These are phyloP conservation scores for Zygosaccharomyces pseudobailii DNA, from an alignment of 1,139 yeast species.

Conservation along the genomic window DNA sequence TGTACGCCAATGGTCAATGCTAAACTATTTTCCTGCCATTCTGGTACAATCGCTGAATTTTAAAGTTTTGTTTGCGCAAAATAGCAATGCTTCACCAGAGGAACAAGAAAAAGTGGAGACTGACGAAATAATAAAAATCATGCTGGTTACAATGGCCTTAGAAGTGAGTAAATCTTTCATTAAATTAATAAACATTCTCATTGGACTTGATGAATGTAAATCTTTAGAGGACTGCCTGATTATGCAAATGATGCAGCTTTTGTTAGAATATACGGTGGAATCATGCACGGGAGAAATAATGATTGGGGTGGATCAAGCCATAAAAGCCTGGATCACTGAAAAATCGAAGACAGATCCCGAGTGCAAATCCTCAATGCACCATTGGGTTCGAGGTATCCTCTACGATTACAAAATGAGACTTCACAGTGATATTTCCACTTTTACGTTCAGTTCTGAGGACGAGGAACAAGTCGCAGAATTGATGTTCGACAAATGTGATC, in stretches of 20 bases:
- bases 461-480: slow-evolving; percentile 12
- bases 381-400: slow-evolving; percentile 7
- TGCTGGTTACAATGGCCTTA: slow-evolving; percentile 15
- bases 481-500: slow-evolving; percentile 15
- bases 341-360: slow-evolving; percentile 4
- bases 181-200: slow-evolving; percentile 6
- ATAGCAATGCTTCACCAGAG: not conserved
- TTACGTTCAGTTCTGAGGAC: slow-evolving; percentile 2
- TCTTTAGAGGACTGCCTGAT: slow-evolving; percentile 3
- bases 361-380: slow-evolving; percentile 4
- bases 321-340: slow-evolving; percentile 8
- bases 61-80: slow-evolving; percentile 5
- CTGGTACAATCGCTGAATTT: slow-evolving; percentile 13
- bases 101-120: not conserved
- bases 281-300: slow-evolving; percentile 14
- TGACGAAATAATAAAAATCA: slow-evolving; percentile 12
- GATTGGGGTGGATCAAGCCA: slow-evolving; percentile 11
- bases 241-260: slow-evolving; percentile 4
- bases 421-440: slow-evolving; percentile 5
- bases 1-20: slow-evolving; percentile 9
- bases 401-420: slow-evolving; percentile 5
- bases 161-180: slow-evolving; percentile 15
- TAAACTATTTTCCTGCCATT: slow-evolving; percentile 14
- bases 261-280: slow-evolving; percentile 13
- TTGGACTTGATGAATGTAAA: slow-evolving; percentile 3